Evolutionary conservation across 352 stramenopile species (phyloP).

Genomic region (Globisporangium nodosum): DNA sequence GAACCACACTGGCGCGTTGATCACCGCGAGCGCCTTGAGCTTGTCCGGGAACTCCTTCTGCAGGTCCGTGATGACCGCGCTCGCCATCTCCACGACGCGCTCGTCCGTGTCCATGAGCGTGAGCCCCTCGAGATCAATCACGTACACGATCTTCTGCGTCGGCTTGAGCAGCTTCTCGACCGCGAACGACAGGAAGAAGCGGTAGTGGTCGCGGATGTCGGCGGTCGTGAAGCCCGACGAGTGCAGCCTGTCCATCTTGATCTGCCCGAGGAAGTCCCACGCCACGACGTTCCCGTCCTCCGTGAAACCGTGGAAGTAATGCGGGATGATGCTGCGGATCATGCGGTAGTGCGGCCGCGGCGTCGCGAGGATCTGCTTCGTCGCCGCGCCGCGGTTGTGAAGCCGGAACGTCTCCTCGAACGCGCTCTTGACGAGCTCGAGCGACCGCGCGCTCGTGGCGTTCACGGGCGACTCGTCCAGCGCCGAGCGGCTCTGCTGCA

Average conservation of each 20-base stretch:
- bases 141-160: constrained; percentile 66
- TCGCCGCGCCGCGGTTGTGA: constrained; percentile 22
- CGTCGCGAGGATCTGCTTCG: constrained; percentile 36
- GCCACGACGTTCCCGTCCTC: constrained; percentile 59
- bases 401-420: constrained; percentile 66
- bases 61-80: constrained; percentile 44
- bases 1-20: constrained; percentile 78
- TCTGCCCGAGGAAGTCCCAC: constrained; percentile 74
- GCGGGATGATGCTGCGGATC: constrained; percentile 63
- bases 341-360: constrained; percentile 68
- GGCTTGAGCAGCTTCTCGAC: constrained; percentile 61
- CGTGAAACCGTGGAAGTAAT: constrained; percentile 77
- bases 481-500: constrained; percentile 24
- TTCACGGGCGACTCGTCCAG: constrained; percentile 22
- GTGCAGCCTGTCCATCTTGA: constrained; percentile 71
- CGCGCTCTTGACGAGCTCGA: constrained; percentile 57
- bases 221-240: constrained; percentile 63
- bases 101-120: constrained; percentile 66
- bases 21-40: constrained; percentile 47
- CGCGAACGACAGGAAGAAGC: constrained; percentile 72
- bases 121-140: constrained; percentile 73
- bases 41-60: constrained; percentile 63
- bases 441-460: constrained; percentile 17
- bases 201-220: constrained; percentile 69
- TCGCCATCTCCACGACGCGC: constrained; percentile 56